These are phyloP conservation scores for Apodospora peruviana DNA, from an alignment of 495 filamentous ascomycete genomes.

Conservation along the genomic window DNA sequence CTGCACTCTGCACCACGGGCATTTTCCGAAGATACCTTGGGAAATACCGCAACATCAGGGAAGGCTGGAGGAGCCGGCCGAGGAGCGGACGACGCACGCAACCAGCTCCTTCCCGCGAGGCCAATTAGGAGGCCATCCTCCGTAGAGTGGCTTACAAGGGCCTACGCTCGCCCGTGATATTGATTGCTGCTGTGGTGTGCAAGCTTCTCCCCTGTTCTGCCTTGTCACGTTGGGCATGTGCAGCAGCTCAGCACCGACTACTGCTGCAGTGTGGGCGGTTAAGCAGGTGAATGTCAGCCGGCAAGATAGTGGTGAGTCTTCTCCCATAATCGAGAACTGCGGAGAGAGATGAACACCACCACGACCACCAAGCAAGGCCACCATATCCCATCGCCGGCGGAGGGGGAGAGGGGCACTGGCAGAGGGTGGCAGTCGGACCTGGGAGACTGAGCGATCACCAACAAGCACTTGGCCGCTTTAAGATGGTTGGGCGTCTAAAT, in stretches of 20 bases:
- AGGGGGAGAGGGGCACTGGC: too few species aligned
- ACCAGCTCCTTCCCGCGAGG: conserved; percentile 11
- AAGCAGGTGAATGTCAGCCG: conserved; percentile 19
- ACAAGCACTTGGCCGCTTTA: conserved; percentile 12
- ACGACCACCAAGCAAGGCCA: too few species aligned
- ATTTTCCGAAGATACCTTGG: background rate
- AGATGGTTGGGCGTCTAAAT: conserved; percentile 41
- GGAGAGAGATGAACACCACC: background rate
- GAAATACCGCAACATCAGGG: background rate
- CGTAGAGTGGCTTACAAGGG: conserved; percentile 1
- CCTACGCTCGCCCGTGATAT: background rate
- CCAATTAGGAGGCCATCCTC: conserved; percentile 20
- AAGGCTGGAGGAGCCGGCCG: background rate
- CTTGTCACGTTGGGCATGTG: conserved; percentile 13
- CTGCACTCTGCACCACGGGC: background rate
- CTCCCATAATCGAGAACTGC: background rate
- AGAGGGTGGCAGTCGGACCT: too few species aligned
- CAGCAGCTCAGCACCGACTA: conserved; percentile 19
- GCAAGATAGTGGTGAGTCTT: background rate
- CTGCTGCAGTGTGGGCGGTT: conserved; percentile 41
- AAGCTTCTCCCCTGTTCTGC: conserved; percentile 6
- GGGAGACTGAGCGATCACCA: conserved; percentile 16
- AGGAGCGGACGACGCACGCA: background rate
- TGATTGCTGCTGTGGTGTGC: background rate
- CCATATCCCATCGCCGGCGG: too few species aligned